A percentile compares a stretch with the other conserved stretches of the same genome.
phyloP scores from a whole-genome alignment of 1,139 yeast genomes.

The Pichia sp. region DNA sequence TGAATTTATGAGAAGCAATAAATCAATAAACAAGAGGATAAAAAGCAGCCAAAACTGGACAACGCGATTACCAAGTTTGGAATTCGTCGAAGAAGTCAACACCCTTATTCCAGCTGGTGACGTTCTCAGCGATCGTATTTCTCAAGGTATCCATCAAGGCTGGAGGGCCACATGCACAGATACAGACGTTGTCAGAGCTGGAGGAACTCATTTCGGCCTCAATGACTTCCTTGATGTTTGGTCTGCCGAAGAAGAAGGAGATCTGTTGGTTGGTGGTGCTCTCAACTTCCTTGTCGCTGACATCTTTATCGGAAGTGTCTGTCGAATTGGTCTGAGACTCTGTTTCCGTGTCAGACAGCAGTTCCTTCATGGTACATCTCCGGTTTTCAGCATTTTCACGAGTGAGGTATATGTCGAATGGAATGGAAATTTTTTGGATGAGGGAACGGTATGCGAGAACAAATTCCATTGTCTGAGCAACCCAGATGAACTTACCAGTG shows the following conservation, averaged over 20 bases:
- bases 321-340: constrained; percentile 1
- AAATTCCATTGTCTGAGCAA: constrained; percentile 6
- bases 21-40: not conserved
- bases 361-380: not conserved
- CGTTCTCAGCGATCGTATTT: constrained; percentile 15
- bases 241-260: constrained; percentile 33
- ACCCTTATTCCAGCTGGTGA: constrained; percentile 16
- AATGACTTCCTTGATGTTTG: not conserved
- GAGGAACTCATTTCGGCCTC: constrained; percentile 30
- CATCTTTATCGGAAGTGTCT: constrained; percentile 6
- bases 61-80: constrained; percentile 20
- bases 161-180: constrained; percentile 45
- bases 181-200: constrained; percentile 34
- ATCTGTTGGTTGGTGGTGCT: not conserved
- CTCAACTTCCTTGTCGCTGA: constrained; percentile 4
- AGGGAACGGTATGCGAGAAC: constrained; percentile 10
- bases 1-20: not conserved
- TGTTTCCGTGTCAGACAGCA: constrained; percentile 1
- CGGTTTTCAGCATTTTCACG: constrained; percentile 9
- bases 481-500: constrained; percentile 17
- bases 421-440: constrained; percentile 6
- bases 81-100: constrained; percentile 27
- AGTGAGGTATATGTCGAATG: constrained; percentile 17
- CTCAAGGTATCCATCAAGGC: constrained; percentile 38
- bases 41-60: not conserved